Percentiles rank a stretch among this genome's conserved stretches.
These are phyloP conservation scores for Termitomyces sp. DNA, from an alignment of 768 basidiomycete genomes.

Conservation along the genomic window DNA sequence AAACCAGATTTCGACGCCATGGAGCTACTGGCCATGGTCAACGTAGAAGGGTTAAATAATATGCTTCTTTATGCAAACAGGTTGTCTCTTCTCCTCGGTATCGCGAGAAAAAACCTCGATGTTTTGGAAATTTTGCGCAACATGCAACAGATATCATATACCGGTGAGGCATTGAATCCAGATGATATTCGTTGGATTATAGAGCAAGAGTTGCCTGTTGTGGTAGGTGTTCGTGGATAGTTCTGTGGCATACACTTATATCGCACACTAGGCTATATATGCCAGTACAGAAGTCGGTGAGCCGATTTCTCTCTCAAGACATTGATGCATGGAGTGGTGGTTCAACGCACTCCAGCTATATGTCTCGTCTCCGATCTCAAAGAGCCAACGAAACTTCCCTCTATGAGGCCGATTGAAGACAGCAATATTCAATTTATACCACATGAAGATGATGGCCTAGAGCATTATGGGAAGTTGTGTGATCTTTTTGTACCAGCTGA, in stretches of 20 bases:
- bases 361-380: constrained; percentile 7
- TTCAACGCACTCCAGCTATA: not conserved
- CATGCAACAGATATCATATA: constrained; percentile 7
- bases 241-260: not conserved
- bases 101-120: not conserved
- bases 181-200: constrained; percentile 4
- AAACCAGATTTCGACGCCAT: constrained; percentile 3
- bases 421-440: not conserved
- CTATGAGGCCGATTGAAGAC: not conserved
- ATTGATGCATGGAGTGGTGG: not conserved
- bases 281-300: constrained; percentile 5
- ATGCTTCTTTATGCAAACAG: constrained; percentile 2
- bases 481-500: constrained; percentile 4
- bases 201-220: constrained; percentile 2
- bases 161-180: constrained; percentile 6
- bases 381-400: not conserved
- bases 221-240: not conserved
- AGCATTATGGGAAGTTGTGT: not conserved
- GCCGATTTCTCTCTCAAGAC: not conserved
- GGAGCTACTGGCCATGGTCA: constrained; percentile 6
- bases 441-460: not conserved
- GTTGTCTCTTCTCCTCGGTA: constrained; percentile 1
- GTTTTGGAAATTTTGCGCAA: constrained; percentile 1
- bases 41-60: constrained; percentile 5
- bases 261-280: constrained; percentile 1